Evolutionary conservation across 2,329 filamentous ascomycete genomes (phyloP).

Genomic region (Aspergillus transmontanensis): DNA sequence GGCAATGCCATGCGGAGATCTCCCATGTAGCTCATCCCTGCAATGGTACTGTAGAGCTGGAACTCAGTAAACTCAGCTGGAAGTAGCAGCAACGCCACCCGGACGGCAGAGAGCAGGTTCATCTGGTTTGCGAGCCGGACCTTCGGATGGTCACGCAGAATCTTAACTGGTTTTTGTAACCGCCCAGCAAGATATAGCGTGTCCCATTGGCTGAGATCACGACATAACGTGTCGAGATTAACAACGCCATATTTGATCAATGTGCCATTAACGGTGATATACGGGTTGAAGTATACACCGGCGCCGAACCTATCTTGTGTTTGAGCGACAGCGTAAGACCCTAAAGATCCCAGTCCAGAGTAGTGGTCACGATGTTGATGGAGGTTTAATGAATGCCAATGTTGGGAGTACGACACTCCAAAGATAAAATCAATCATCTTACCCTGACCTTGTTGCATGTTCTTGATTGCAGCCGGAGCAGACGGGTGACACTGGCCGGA

Average conservation of each 20-base stretch:
- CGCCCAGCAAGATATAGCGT: slow-evolving; percentile 95
- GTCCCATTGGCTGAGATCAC: slow-evolving; percentile 86
- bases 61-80: slow-evolving; percentile 82
- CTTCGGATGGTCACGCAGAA: slow-evolving; percentile 87
- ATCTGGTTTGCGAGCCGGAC: slow-evolving; percentile 94
- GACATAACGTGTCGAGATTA: slow-evolving; percentile 84
- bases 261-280: slow-evolving; percentile 90
- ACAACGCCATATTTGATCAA: slow-evolving; percentile 98
- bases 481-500: slow-evolving; percentile 68
- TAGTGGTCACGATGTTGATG: slow-evolving; percentile 89
- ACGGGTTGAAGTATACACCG: slow-evolving; percentile 97
- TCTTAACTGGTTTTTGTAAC: slow-evolving; percentile 96
- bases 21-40: slow-evolving; percentile 89
- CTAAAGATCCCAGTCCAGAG: slow-evolving; percentile 78
- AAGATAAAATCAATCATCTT: slow-evolving; percentile 99
- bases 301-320: slow-evolving; percentile 89
- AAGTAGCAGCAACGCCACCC: slow-evolving; percentile 84
- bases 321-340: slow-evolving; percentile 79
- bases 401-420: slow-evolving; percentile 88
- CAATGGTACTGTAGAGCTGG: slow-evolving; percentile 86
- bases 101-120: slow-evolving; percentile 88
- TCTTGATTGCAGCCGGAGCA: slow-evolving; percentile 76
- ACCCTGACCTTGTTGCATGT: slow-evolving; percentile 81
- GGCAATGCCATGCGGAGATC: slow-evolving; percentile 94
- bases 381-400: slow-evolving; percentile 95